phyloP scores from a whole-genome alignment of 169 alveolate species.

The Plasmodium gallinaceum region DNA sequence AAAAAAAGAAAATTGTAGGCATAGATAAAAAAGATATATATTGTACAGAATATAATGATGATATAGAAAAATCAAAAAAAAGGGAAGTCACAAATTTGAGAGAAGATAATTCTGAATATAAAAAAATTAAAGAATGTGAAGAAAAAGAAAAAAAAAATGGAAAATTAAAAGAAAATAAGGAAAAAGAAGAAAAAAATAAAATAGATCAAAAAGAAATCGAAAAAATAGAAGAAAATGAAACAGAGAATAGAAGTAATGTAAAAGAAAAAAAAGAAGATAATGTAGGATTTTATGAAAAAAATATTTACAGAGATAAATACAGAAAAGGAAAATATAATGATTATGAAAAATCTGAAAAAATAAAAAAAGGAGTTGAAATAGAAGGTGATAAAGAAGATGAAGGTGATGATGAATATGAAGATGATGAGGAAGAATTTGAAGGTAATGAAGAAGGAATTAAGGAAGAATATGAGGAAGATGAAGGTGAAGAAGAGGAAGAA shows the following conservation, averaged over 20 bases:
- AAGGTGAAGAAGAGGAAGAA: not conserved
- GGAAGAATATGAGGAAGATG: not conserved
- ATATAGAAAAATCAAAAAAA: too few species aligned
- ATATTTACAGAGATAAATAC: not conserved
- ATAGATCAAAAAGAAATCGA: not conserved
- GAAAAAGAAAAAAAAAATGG: not conserved
- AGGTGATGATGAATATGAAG: not conserved
- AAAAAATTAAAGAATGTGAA: not conserved
- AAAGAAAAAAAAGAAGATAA: not conserved
- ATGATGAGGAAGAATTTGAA: conserved; percentile 3
- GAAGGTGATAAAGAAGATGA: not conserved
- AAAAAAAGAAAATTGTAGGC: too few species aligned
- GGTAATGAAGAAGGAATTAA: conserved; percentile 3
- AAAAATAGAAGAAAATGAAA: not conserved
- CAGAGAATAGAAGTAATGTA: not conserved
- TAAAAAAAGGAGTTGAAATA: not conserved
- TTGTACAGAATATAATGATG: too few species aligned
- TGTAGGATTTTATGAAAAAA: not conserved
- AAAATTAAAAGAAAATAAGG: not conserved
- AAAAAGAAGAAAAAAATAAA: not conserved
- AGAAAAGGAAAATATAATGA: not conserved
- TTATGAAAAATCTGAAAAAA: not conserved
- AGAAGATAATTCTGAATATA: too few species aligned
- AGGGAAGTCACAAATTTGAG: too few species aligned
- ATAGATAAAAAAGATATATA: too few species aligned